Conservation (phyloP, 2,329 filamentous ascomycete species). For the Endocalyx cinctus region DNA sequence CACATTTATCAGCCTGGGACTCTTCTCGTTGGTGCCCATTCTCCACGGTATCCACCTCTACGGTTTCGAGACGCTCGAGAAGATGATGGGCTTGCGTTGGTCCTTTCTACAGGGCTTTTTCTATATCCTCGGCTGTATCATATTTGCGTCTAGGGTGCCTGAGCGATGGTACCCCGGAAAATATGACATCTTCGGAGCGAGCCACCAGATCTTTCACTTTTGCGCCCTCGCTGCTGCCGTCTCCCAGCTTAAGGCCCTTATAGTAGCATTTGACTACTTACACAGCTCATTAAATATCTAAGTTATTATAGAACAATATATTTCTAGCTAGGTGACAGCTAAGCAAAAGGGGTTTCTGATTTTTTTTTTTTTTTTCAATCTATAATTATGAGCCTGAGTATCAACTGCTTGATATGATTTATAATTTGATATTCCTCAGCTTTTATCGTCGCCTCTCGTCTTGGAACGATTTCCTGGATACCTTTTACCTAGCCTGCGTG, state of each 20-base stretch:
- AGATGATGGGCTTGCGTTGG: neutral
- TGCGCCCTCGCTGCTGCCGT: conserved; percentile 39
- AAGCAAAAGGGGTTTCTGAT: too few relatives aligned
- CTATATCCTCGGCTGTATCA: neutral
- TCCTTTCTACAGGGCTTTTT: neutral
- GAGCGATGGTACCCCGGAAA: conserved; percentile 36
- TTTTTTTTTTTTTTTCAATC: too few relatives aligned
- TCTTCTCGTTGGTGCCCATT: neutral
- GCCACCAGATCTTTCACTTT: conserved; percentile 46
- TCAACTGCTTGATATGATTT: too few relatives aligned
- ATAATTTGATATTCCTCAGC: too few relatives aligned
- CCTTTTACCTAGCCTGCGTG: too few relatives aligned
- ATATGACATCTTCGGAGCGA: conserved; percentile 43
- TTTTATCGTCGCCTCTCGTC: too few relatives aligned
- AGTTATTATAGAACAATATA: too few relatives aligned
- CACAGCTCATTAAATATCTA: too few relatives aligned
- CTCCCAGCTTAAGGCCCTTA: conserved; percentile 31
- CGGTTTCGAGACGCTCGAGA: neutral
- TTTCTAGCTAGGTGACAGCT: too few relatives aligned
- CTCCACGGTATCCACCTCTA: neutral
- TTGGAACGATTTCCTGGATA: too few relatives aligned
- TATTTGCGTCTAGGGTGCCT: conserved; percentile 23
- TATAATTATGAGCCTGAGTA: too few relatives aligned
- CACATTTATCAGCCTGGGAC: neutral
- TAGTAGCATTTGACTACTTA: conserved; percentile 1